Base-by-base conservation (phyloP, 2,329 filamentous ascomycete species). In the Cordyceps fumosorosea region DNA sequence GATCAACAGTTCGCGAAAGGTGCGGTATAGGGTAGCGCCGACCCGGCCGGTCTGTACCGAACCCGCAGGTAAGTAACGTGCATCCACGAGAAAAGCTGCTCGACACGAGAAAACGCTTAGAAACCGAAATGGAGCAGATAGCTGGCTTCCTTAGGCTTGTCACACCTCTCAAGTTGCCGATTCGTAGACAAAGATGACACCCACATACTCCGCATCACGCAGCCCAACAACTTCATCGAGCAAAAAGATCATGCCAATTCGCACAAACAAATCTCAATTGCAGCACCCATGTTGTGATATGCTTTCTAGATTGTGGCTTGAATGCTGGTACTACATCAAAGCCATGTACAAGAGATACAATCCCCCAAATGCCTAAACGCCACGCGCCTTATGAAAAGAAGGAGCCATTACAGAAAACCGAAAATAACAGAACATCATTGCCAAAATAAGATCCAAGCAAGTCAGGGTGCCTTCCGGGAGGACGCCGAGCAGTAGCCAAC, bases 321-420 rank as follows among this genome's bases (percentile, higher is more conserved):
- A 53, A 62, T 50, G 50, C 60, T 54, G 18, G 50, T 62, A 62
- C 48, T 62, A 62, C 60, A 62, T 53, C 40, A 61, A 57, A 62
- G 60, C 54, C 55, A 54, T 62, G 60, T 62, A 62, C 54, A 62
- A 56, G 40, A 57, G 47, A 62, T 55, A 62, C 37, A 53, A 29
- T 58, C 47, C 55, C 60, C 60, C 60, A 62, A 26, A 62, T 57
- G 24, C 60, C 60, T 20, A 29, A 62, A 62, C 60, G 60, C 60
- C 60, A 22, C 60, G 54, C 60, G 60, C 60, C 60, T 62, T 62
- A 34, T 61, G 52, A 56, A 53, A 48, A 47, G 53, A 62, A 58
- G 60, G 60, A 57, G 60, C 60, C 54, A 62, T 48, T 58, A 58
- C 48, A 51, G 34, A 45, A 62, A 62, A 47, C 37, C 26, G 34